Conservation (phyloP, 2,329 filamentous ascomycete species). For the Aaosphaeria pasadenensis region DNA sequence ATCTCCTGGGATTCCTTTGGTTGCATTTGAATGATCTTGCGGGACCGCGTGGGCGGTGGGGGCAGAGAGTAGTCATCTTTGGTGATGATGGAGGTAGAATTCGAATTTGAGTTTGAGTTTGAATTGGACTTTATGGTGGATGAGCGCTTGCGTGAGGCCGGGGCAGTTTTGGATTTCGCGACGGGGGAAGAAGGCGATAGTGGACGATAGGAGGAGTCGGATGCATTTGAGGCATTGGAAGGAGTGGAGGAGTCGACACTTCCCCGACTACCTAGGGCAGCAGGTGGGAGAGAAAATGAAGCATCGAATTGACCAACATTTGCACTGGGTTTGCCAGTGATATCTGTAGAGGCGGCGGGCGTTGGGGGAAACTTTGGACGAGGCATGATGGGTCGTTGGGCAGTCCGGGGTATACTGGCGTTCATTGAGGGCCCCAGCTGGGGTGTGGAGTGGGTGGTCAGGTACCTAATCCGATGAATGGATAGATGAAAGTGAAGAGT, state of each 20-base stretch:
- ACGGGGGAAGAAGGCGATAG: constrained; percentile 40
- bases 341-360: constrained; percentile 76
- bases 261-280: constrained; percentile 58
- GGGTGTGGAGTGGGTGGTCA: no score
- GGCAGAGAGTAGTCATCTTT: constrained; percentile 76
- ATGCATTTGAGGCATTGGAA: constrained; percentile 42
- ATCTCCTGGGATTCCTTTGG: constrained; percentile 44
- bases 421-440: no score
- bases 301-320: constrained; percentile 62
- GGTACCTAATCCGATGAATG: no score
- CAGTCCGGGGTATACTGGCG: no score
- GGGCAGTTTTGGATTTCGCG: constrained; percentile 23
- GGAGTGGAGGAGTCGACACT: constrained; percentile 48
- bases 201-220: constrained; percentile 53
- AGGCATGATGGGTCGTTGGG: constrained; percentile 54
- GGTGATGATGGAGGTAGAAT: constrained; percentile 37
- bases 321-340: constrained; percentile 67
- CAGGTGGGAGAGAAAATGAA: constrained; percentile 73
- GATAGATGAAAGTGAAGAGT: no score
- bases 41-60: constrained; percentile 84
- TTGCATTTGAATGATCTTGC: constrained; percentile 99
- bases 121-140: no score
- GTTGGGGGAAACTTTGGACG: constrained; percentile 67
- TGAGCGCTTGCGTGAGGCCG: constrained; percentile 29
- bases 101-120: constrained; percentile 9